Conservation (phyloP, 2,329 filamentous ascomycete genomes). For the Pezicula neosporulosa region DNA sequence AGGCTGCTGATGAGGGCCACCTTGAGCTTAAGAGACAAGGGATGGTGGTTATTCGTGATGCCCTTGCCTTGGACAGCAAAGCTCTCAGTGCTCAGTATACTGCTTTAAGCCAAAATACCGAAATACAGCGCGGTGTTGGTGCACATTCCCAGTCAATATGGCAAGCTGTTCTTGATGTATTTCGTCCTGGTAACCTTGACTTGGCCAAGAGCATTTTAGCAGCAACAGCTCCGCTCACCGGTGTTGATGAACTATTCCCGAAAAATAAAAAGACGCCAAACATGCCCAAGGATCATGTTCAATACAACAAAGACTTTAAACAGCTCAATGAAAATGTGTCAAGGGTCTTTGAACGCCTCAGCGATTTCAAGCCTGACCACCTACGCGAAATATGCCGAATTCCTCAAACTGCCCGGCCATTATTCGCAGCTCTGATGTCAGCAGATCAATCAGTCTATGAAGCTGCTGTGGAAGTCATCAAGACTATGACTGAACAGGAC, state of each 20-base stretch:
- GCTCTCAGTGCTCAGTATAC: slow-evolving; percentile 66
- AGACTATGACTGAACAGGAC: slow-evolving; percentile 70
- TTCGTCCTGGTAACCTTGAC: slow-evolving; percentile 63
- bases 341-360: slow-evolving; percentile 73
- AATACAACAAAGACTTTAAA: slow-evolving; percentile 74
- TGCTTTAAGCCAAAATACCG: slow-evolving; percentile 56
- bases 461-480: slow-evolving; percentile 77
- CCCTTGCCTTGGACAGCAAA: slow-evolving; percentile 68
- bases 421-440: slow-evolving; percentile 78
- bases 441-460: slow-evolving; percentile 77
- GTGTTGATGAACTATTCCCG: slow-evolving; percentile 67
- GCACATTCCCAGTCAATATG: slow-evolving; percentile 75
- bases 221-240: slow-evolving; percentile 59
- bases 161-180: slow-evolving; percentile 68
- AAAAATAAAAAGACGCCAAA: slow-evolving; percentile 25
- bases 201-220: slow-evolving; percentile 70
- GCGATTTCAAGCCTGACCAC: slow-evolving; percentile 68
- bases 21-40: slow-evolving; percentile 51
- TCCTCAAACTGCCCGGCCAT: slow-evolving; percentile 64
- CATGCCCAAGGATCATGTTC: slow-evolving; percentile 53
- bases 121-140: slow-evolving; percentile 63
- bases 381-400: slow-evolving; percentile 68
- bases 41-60: slow-evolving; percentile 62
- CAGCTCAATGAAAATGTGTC: slow-evolving; percentile 62
- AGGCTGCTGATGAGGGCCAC: slow-evolving; percentile 37